Percentiles rank a stretch among this genome's conserved stretches.
These are phyloP conservation scores for Citrus glauca DNA, from an alignment of 345 rosid species.

Conservation along the genomic window DNA sequence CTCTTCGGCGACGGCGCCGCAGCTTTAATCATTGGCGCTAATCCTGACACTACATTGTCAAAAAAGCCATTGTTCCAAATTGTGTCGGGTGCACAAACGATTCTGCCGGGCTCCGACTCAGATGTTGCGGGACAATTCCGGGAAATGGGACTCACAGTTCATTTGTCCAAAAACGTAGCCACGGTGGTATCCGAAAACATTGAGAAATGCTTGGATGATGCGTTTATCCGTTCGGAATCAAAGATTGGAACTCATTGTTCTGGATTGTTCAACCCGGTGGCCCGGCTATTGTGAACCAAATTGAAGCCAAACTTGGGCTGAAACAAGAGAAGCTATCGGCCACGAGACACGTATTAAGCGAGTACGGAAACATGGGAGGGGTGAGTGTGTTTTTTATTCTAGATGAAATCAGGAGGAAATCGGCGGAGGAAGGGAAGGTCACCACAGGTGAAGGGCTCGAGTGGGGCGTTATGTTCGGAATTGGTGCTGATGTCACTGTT, in stretches of 20 bases:
- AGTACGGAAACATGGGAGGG: slow-evolving; percentile 43
- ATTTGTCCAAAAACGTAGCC: slow-evolving; percentile 35
- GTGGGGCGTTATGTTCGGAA: slow-evolving; percentile 46
- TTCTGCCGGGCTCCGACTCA: slow-evolving; percentile 35
- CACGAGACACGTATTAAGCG: slow-evolving; percentile 27
- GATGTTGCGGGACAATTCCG: slow-evolving; percentile 39
- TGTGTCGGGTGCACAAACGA: slow-evolving; percentile 31
- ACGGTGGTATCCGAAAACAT: slow-evolving; percentile 29
- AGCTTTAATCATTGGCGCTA: slow-evolving; percentile 37
- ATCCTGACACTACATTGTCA: slow-evolving; percentile 13
- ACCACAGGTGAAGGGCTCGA: slow-evolving; percentile 46
- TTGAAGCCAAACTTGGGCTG: slow-evolving; percentile 29
- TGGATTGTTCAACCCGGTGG: slow-evolving; percentile 48
- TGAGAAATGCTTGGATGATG: slow-evolving; percentile 30
- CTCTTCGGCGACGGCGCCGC: slow-evolving; percentile 45
- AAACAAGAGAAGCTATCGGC: slow-evolving; percentile 28
- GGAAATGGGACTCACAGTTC: slow-evolving; percentile 37
- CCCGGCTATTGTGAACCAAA: slow-evolving; percentile 35
- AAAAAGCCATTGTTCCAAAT: slow-evolving; percentile 37
- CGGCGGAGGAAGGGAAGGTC: slow-evolving; percentile 17
- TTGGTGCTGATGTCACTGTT: slow-evolving; percentile 45
- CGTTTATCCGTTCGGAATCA: slow-evolving; percentile 37
- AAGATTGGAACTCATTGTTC: slow-evolving; percentile 49
- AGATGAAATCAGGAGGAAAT: slow-evolving; percentile 45
- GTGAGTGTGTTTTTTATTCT: slow-evolving; percentile 37